These are phyloP conservation scores for Erysimum cheiranthoides DNA, from an alignment of 345 rosid genomes.

Conservation along the genomic window DNA sequence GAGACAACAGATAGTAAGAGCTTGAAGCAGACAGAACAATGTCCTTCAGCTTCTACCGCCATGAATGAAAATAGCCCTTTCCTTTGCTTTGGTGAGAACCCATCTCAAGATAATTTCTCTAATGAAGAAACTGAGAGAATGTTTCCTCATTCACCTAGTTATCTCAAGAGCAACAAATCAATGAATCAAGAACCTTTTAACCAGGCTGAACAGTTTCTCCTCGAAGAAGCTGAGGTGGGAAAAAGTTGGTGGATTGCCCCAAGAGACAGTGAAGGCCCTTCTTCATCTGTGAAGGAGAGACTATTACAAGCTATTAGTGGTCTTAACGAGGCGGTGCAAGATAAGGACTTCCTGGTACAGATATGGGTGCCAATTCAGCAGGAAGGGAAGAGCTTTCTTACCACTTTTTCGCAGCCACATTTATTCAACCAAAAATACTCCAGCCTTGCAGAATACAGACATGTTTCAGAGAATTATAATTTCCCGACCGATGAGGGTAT, in stretches of 20 bases:
- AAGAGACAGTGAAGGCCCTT: conserved; percentile 38
- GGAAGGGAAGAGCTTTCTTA: conserved; percentile 70
- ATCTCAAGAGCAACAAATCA: conserved; percentile 37
- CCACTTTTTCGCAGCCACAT: conserved; percentile 79
- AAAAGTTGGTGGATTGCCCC: conserved; percentile 79
- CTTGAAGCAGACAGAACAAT: conserved; percentile 49
- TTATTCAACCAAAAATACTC: conserved; percentile 55
- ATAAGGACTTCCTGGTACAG: conserved; percentile 71
- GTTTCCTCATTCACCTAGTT: conserved; percentile 30
- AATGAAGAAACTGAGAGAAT: conserved; percentile 45
- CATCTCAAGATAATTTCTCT: conserved; percentile 41
- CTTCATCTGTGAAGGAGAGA: conserved; percentile 64
- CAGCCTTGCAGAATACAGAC: conserved; percentile 71
- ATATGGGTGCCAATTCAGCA: conserved; percentile 83
- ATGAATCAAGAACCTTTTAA: conserved; percentile 32
- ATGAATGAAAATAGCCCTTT: conserved; percentile 45
- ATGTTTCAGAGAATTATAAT: conserved; percentile 68
- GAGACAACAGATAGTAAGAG: conserved; percentile 61
- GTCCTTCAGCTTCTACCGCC: conserved; percentile 42
- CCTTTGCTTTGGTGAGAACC: conserved; percentile 34
- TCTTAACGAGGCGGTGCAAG: conserved; percentile 61
- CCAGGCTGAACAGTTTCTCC: conserved; percentile 39
- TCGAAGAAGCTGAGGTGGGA: conserved; percentile 55
- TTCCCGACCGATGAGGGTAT: conserved; percentile 77
- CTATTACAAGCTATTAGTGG: conserved; percentile 56